Conservation (phyloP, 2,329 filamentous ascomycete genomes). For the Pezizomycotina sp. region DNA sequence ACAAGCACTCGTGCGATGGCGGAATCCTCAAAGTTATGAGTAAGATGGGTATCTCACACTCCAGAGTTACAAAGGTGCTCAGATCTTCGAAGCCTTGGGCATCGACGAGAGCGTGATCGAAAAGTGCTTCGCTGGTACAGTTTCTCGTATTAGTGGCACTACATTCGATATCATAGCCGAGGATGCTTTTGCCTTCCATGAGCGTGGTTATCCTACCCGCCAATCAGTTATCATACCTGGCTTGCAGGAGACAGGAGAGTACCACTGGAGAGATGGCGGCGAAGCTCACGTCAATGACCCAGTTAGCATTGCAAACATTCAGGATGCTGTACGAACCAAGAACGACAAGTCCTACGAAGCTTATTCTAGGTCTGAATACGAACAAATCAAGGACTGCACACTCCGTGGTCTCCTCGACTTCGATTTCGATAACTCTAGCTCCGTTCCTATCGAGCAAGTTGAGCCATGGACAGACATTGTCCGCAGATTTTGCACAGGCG, state of each 20-base stretch:
- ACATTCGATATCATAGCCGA: slow-evolving; percentile 88
- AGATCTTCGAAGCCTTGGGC: slow-evolving; percentile 93
- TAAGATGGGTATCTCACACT: slow-evolving; percentile 99
- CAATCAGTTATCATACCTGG: slow-evolving; percentile 61
- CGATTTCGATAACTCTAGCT: slow-evolving; percentile 70
- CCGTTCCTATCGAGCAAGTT: slow-evolving; percentile 88
- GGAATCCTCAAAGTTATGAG: slow-evolving; percentile 98
- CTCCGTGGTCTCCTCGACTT: slow-evolving; percentile 89
- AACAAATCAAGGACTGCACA: slow-evolving; percentile 93
- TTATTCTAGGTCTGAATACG: slow-evolving; percentile 81
- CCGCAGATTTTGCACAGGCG: slow-evolving; percentile 85
- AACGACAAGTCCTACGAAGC: slow-evolving; percentile 98
- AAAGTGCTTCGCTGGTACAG: slow-evolving; percentile 85
- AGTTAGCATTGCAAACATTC: slow-evolving; percentile 85
- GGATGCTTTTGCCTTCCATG: slow-evolving; percentile 87
- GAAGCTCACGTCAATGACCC: slow-evolving; percentile 93
- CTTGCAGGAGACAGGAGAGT: slow-evolving; percentile 83
- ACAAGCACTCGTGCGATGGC: slow-evolving; percentile 90
- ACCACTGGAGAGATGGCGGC: slow-evolving; percentile 94
- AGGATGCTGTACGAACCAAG: slow-evolving; percentile 89
- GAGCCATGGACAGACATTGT: slow-evolving; percentile 98
- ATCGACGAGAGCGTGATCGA: slow-evolving; percentile 85
- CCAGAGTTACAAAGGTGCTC: slow-evolving; percentile 90
- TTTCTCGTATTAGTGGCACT: slow-evolving; percentile 82
- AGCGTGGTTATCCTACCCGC: slow-evolving; percentile 74